Percentiles rank a stretch among this genome's conserved stretches.
Evolutionary conservation across 2,329 filamentous ascomycete species (phyloP).

Genomic region (Aspergillus luchuensis): DNA sequence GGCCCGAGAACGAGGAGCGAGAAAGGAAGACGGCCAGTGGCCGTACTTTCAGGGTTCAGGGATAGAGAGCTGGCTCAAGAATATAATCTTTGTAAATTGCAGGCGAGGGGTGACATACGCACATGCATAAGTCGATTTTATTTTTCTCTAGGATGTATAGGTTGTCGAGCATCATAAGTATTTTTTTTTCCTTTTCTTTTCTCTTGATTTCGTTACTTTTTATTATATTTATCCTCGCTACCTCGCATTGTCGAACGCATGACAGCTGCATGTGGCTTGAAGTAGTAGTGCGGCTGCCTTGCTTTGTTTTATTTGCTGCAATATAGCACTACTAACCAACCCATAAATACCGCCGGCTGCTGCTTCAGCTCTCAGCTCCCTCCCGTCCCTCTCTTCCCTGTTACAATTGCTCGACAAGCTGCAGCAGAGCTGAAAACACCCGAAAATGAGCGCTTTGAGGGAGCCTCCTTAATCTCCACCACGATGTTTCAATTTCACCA

Average conservation of each 20-base stretch:
- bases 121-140: constrained; percentile 13
- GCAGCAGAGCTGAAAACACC: neutral
- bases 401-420: neutral
- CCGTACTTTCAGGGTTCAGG: constrained; percentile 77
- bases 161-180: constrained; percentile 10
- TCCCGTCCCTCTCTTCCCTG: neutral
- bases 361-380: neutral
- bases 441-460: neutral
- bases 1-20: constrained; percentile 94
- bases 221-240: neutral
- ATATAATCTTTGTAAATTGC: constrained; percentile 31
- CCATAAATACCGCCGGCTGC: neutral
- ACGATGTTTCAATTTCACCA: neutral
- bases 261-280: constrained; percentile 3
- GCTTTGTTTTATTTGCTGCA: neutral
- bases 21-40: constrained; percentile 98
- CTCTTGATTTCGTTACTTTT: neutral
- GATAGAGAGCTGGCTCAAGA: constrained; percentile 29
- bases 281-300: neutral
- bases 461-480: neutral
- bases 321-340: neutral
- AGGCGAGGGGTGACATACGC: constrained; percentile 17
- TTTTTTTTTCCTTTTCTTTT: neutral
- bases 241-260: neutral
- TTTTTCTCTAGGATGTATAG: constrained; percentile 16